Evolutionary conservation across 495 filamentous ascomycete species (phyloP).

Genomic region (Aspergillus incahuasiensis): DNA sequence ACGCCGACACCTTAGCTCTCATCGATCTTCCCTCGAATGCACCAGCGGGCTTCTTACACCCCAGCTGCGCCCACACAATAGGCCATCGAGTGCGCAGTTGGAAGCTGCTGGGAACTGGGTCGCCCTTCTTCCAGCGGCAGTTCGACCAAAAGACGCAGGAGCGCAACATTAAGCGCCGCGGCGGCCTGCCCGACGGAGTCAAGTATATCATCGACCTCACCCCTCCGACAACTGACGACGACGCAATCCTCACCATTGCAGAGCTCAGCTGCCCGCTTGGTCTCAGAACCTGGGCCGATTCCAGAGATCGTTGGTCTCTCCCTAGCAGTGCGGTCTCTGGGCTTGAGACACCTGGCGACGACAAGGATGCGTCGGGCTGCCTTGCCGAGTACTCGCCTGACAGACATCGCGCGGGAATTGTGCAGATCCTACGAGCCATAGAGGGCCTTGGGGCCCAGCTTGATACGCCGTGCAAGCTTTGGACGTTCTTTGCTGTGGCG

Average conservation of each 20-base stretch:
- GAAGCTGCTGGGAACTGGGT: conserved; percentile 43
- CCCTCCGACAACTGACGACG: conserved; percentile 53
- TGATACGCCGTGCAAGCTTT: conserved; percentile 62
- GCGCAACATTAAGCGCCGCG: conserved; percentile 27
- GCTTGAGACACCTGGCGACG: conserved; percentile 14
- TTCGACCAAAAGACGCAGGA: conserved; percentile 36
- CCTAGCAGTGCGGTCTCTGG: conserved; percentile 33
- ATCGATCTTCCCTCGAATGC: conserved; percentile 42
- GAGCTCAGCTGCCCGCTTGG: conserved; percentile 53
- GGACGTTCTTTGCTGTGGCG: conserved; percentile 57
- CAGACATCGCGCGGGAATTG: conserved; percentile 57
- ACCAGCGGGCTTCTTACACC: conserved; percentile 20
- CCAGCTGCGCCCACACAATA: conserved; percentile 18
- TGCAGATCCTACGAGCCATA: conserved; percentile 52
- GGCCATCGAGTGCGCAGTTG: conserved; percentile 42
- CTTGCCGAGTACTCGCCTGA: conserved; percentile 54
- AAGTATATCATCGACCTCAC: conserved; percentile 60
- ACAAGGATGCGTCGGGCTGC: neutral
- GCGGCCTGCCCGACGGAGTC: conserved; percentile 36
- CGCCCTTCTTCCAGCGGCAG: conserved; percentile 43
- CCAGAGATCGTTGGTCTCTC: conserved; percentile 43
- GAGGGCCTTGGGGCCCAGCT: conserved; percentile 46
- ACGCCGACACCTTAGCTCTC: conserved; percentile 51
- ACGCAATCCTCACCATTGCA: conserved; percentile 52
- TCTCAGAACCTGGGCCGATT: conserved; percentile 41